Conservation (phyloP, 352 stramenopile species). For the Globisporangium splendens region DNA sequence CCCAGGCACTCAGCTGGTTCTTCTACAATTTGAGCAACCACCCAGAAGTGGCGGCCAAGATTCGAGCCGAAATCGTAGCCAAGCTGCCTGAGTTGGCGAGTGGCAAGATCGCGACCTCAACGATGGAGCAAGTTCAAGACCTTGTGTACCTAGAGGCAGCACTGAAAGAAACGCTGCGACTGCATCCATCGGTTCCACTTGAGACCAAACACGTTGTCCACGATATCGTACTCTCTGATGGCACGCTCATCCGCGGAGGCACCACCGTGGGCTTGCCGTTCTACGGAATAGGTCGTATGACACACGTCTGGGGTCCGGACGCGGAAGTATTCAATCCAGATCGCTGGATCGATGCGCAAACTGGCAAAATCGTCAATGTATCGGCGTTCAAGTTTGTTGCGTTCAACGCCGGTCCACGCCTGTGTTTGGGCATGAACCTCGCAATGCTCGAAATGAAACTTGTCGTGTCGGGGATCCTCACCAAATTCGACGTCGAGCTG, state of each 20-base stretch:
- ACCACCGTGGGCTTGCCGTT: constrained; percentile 21
- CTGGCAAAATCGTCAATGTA: constrained; percentile 10
- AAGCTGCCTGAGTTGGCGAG: constrained; percentile 19
- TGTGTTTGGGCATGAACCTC: constrained; percentile 44
- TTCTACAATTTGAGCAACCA: constrained; percentile 58
- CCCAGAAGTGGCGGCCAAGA: constrained; percentile 36
- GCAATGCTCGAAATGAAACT: constrained; percentile 56
- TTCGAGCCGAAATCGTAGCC: constrained; percentile 36
- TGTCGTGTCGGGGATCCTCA: constrained; percentile 31
- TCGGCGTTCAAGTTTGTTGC: constrained; percentile 38
- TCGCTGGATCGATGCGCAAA: constrained; percentile 24
- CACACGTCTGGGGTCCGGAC: constrained; percentile 27
- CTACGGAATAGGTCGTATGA: constrained; percentile 29
- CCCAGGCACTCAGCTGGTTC: constrained; percentile 71
- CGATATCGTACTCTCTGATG: constrained; percentile 36
- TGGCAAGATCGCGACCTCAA: constrained; percentile 14
- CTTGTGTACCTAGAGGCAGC: constrained; percentile 45
- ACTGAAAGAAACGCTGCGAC: constrained; percentile 56
- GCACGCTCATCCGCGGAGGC: constrained; percentile 27
- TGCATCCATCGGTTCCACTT: constrained; percentile 62
- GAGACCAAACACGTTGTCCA: constrained; percentile 25
- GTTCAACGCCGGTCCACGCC: constrained; percentile 38
- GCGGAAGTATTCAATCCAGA: constrained; percentile 31
- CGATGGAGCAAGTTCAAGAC: constrained; percentile 40
- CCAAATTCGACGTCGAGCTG: constrained; percentile 30